phyloP scores from a whole-genome alignment of 2,329 filamentous ascomycete genomes.

The Alternaria sp. region DNA sequence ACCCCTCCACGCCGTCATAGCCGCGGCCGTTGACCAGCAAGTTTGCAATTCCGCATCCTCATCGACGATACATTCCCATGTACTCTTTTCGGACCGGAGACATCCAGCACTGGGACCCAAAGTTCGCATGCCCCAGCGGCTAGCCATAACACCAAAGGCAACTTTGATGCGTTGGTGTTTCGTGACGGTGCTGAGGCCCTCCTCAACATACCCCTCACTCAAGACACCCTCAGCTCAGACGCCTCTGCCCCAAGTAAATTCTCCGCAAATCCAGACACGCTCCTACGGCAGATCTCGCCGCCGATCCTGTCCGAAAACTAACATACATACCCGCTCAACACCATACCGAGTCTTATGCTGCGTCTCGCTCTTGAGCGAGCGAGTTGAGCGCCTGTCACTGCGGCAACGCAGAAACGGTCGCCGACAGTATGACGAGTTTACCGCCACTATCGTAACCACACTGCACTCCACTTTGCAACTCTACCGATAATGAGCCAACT shows the following conservation, averaged over 20 bases:
- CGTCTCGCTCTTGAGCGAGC: not conserved
- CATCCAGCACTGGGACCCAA: not conserved
- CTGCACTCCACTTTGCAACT: not conserved
- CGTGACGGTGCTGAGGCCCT: conserved; percentile 1
- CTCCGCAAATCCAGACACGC: conserved; percentile 35
- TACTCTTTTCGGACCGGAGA: conserved; percentile 4
- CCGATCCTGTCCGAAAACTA: conserved; percentile 28
- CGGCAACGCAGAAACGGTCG: conserved; percentile 5
- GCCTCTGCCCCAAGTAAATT: conserved; percentile 16
- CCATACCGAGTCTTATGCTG: conserved; percentile 1
- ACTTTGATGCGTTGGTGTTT: not conserved
- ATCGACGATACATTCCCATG: conserved; percentile 6
- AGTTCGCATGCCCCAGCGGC: not conserved
- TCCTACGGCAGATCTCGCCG: conserved; percentile 30
- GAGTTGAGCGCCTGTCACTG: conserved; percentile 11
- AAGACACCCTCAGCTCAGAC: conserved; percentile 22
- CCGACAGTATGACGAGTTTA: conserved; percentile 5
- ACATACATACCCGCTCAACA: conserved; percentile 5
- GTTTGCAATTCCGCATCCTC: conserved; percentile 7
- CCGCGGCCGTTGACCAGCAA: conserved; percentile 28
- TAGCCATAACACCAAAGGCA: not conserved
- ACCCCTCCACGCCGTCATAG: conserved; percentile 28
- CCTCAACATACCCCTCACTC: conserved; percentile 23
- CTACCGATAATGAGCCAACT: not conserved
- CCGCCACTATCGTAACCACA: conserved; percentile 3